Percentiles rank a stretch among this genome's conserved stretches.
phyloP scores from a whole-genome alignment of 305 asterid genomes.

The Fraxinus dipetala region DNA sequence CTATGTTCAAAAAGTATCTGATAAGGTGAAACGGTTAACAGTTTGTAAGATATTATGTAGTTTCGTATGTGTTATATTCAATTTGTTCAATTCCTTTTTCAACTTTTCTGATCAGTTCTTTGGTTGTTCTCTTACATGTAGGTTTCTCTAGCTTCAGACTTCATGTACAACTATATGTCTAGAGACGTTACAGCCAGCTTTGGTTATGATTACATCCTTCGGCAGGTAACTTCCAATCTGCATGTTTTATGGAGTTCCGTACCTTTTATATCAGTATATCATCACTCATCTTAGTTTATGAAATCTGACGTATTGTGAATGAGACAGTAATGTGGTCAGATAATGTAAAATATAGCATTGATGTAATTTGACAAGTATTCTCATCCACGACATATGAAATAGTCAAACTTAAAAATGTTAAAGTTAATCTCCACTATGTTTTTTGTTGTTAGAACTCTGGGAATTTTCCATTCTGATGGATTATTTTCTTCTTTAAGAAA shows the following conservation, averaged over 20 bases:
- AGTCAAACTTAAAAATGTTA: background rate
- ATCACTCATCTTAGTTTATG: background rate
- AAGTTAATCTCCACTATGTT: background rate
- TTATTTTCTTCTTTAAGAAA: background rate
- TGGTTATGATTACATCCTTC: constrained; percentile 92
- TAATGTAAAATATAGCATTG: background rate
- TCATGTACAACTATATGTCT: constrained; percentile 86
- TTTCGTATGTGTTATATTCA: background rate
- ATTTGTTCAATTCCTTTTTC: background rate
- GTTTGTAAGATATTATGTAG: background rate
- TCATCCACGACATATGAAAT: background rate
- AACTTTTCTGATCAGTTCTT: background rate
- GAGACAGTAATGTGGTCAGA: background rate
- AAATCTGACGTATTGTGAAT: background rate
- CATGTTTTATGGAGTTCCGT: background rate
- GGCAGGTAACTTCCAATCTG: constrained; percentile 57
- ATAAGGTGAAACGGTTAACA: constrained; percentile 48
- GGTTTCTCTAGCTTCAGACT: constrained; percentile 93
- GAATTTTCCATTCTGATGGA: background rate
- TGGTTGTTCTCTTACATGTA: constrained; percentile 27
- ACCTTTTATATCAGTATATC: background rate
- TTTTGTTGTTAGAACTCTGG: background rate
- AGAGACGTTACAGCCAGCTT: constrained; percentile 81
- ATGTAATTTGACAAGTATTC: constrained; percentile 1
- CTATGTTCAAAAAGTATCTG: constrained; percentile 91